phyloP scores from a whole-genome alignment of 129 eudicot genomes.

The Tagetes patula region DNA sequence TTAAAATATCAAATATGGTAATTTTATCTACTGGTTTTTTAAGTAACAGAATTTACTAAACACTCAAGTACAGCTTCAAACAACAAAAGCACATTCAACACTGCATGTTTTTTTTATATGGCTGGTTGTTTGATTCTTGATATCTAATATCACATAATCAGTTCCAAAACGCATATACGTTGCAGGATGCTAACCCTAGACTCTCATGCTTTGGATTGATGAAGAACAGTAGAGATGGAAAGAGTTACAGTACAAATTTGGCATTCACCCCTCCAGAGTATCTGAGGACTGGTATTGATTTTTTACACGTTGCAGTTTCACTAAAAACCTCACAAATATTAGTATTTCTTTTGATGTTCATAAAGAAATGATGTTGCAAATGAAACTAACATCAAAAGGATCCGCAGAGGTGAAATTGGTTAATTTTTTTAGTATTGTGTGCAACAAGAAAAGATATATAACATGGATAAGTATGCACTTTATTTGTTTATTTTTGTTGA shows the following conservation, averaged over 20 bases:
- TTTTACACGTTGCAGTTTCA: background rate
- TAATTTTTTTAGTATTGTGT: background rate
- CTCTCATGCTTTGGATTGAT: slow-evolving; percentile 90
- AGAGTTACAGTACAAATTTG: slow-evolving; percentile 91
- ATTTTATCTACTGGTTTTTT: background rate
- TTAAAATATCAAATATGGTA: slow-evolving; percentile 1
- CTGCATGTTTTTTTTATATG: background rate
- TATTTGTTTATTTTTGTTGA: slow-evolving; percentile 4
- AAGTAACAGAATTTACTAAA: background rate
- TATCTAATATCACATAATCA: background rate
- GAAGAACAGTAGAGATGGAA: slow-evolving; percentile 98
- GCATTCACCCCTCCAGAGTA: slow-evolving; percentile 99
- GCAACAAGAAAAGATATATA: background rate
- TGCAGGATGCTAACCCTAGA: slow-evolving; percentile 84
- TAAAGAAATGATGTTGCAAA: background rate
- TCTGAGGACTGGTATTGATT: slow-evolving; percentile 65
- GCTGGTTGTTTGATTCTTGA: background rate
- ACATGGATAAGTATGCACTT: slow-evolving; percentile 9
- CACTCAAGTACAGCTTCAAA: slow-evolving; percentile 4
- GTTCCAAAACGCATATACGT: background rate
- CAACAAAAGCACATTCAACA: slow-evolving; percentile 13
- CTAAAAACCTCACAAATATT: background rate
- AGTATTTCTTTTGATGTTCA: background rate
- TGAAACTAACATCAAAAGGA: background rate
- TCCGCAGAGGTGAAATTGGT: background rate